Conservation (phyloP, 1,139 yeast genomes). For the Debaryomyces coudertii region DNA sequence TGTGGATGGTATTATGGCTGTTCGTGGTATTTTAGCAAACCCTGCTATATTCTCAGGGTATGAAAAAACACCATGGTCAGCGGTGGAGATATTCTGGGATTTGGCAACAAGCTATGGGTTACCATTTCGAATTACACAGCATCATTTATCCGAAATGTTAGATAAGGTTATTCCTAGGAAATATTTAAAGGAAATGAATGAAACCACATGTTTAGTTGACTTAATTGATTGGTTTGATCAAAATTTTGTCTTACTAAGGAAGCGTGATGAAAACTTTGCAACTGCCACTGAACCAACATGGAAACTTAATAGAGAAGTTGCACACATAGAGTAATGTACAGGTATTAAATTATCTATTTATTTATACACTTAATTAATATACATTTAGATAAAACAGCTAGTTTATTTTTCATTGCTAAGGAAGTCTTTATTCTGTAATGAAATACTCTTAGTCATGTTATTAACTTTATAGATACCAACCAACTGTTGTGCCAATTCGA, state of each 20-base stretch:
- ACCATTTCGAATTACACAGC: slow-evolving; percentile 82
- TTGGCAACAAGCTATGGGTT: slow-evolving; percentile 77
- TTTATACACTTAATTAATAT: slow-evolving; percentile 2
- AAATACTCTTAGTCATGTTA: slow-evolving; percentile 85
- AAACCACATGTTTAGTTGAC: slow-evolving; percentile 57
- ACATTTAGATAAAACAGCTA: not conserved
- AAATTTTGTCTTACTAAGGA: slow-evolving; percentile 64
- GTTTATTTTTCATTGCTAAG: slow-evolving; percentile 12
- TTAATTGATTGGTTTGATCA: slow-evolving; percentile 82
- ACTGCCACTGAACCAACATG: slow-evolving; percentile 58
- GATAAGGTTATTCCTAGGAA: slow-evolving; percentile 59
- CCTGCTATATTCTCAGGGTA: slow-evolving; percentile 87
- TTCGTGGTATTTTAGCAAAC: slow-evolving; percentile 80
- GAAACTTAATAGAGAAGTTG: slow-evolving; percentile 35
- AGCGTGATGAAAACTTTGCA: slow-evolving; percentile 72
- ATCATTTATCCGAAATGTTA: slow-evolving; percentile 87
- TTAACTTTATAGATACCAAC: slow-evolving; percentile 95
- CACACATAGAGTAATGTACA: slow-evolving; percentile 28
- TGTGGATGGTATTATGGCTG: slow-evolving; percentile 95
- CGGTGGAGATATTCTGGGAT: slow-evolving; percentile 82
- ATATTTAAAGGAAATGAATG: slow-evolving; percentile 66
- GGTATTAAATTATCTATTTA: slow-evolving; percentile 5
- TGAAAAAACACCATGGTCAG: slow-evolving; percentile 82
- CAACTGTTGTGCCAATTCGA: slow-evolving; percentile 89
- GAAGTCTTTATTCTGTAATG: slow-evolving; percentile 67